A percentile compares a stretch with the other conserved stretches of the same genome.
phyloP scores from a whole-genome alignment of 345 rosid species.

The Toxicodendron radicans region DNA sequence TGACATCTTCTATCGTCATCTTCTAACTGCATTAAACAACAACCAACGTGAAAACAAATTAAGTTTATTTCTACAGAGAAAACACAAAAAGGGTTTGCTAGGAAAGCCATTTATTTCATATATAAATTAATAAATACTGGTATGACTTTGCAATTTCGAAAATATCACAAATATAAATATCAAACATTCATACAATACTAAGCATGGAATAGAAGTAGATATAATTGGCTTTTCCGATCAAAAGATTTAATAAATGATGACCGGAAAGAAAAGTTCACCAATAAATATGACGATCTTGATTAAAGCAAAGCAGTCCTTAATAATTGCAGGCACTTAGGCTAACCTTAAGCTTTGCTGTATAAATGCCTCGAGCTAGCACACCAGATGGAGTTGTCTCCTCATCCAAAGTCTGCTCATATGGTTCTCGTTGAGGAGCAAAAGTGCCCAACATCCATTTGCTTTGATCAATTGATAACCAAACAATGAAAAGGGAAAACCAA shows the following conservation, averaged over 20 bases:
- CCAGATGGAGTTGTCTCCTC: constrained; percentile 65
- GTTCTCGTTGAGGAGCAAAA: constrained; percentile 55
- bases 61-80: background rate
- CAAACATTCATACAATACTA: no score
- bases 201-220: no score
- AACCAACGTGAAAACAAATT: background rate
- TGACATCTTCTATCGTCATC: constrained; percentile 59
- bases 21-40: constrained; percentile 42
- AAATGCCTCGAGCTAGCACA: constrained; percentile 48
- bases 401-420: constrained; percentile 46
- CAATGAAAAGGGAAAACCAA: background rate
- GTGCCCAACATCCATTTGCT: constrained; percentile 65
- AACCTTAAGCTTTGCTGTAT: constrained; percentile 53
- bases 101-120: background rate
- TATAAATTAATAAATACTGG: no score
- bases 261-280: no score
- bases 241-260: no score
- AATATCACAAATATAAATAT: no score
- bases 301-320: background rate
- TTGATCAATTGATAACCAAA: constrained; percentile 41
- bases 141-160: no score
- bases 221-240: no score
- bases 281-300: background rate
- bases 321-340: constrained; percentile 3
- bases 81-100: no score